phyloP scores from a whole-genome alignment of 2,329 filamentous ascomycete species.

The Paramyrothecium roridum region DNA sequence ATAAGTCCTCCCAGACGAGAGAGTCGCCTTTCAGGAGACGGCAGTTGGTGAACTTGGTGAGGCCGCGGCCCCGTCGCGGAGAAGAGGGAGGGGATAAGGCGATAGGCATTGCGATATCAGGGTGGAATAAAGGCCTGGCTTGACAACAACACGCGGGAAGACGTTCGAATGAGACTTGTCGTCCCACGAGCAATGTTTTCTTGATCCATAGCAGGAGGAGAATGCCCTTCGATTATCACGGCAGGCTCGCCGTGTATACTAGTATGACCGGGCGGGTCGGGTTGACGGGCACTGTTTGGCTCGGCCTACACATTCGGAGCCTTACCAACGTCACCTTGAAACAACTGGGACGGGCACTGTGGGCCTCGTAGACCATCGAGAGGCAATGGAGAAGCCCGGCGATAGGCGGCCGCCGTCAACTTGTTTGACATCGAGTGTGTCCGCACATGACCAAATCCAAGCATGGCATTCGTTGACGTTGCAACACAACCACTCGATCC shows the following conservation, averaged over 20 bases:
- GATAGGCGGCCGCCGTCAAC: neutral
- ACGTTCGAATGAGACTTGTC: neutral
- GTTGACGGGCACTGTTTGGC: neutral
- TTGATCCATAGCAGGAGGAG: neutral
- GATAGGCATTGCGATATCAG: slow-evolving; percentile 40
- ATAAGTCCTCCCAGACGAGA: slow-evolving; percentile 77
- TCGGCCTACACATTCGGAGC: neutral
- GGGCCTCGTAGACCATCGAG: neutral
- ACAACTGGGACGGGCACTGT: neutral
- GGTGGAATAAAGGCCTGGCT: neutral
- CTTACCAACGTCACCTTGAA: neutral
- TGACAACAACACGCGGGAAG: neutral
- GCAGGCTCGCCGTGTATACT: neutral
- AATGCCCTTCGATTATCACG: neutral
- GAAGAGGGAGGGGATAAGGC: slow-evolving; percentile 32
- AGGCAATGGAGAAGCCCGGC: neutral
- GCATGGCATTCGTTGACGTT: neutral
- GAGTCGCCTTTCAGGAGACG: slow-evolving; percentile 66
- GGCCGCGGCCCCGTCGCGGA: slow-evolving; percentile 41
- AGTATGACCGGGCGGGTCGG: neutral
- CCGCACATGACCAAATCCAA: neutral
- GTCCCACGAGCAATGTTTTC: neutral
- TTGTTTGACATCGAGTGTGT: neutral
- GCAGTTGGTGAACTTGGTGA: slow-evolving; percentile 90
- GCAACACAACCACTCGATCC: neutral